Evolutionary conservation across 805 yeast genomes (phyloP).

Genomic region (Candida schatavii): DNA sequence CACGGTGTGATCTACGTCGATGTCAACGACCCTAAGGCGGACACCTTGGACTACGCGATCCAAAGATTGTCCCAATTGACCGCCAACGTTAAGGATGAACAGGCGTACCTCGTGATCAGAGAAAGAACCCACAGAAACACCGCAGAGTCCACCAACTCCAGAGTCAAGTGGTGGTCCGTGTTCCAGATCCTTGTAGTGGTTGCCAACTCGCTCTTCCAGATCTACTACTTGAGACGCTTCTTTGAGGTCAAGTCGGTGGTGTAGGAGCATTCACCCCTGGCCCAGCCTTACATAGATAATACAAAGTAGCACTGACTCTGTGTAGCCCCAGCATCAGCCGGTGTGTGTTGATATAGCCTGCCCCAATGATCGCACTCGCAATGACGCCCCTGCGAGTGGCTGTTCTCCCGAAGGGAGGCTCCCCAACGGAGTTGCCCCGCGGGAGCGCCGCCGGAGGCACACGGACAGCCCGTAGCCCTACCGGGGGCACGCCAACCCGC

Average conservation of each 20-base stretch:
- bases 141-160: conserved; percentile 93
- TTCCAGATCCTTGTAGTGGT: conserved; percentile 87
- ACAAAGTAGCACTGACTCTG: too few species aligned
- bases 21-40: conserved; percentile 68
- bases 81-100: conserved; percentile 88
- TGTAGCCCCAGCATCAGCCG: too few species aligned
- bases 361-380: too few species aligned
- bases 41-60: conserved; percentile 82
- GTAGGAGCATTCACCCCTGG: too few species aligned
- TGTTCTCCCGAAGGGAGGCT: too few species aligned
- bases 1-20: conserved; percentile 90
- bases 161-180: conserved; percentile 97
- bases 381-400: too few species aligned
- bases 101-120: conserved; percentile 87
- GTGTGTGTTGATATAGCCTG: too few species aligned
- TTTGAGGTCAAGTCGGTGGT: conserved; percentile 93
- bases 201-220: conserved; percentile 86
- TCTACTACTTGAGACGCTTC: conserved; percentile 88
- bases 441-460: too few species aligned
- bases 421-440: too few species aligned
- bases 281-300: too few species aligned
- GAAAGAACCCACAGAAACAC: conserved; percentile 98
- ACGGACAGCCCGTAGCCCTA: too few species aligned
- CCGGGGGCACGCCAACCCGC: too few species aligned
- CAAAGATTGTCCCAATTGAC: conserved; percentile 71